Percentiles rank a stretch among this genome's conserved stretches.
phyloP scores from a whole-genome alignment of 75 land plant species.

The Picea sitchensis region DNA sequence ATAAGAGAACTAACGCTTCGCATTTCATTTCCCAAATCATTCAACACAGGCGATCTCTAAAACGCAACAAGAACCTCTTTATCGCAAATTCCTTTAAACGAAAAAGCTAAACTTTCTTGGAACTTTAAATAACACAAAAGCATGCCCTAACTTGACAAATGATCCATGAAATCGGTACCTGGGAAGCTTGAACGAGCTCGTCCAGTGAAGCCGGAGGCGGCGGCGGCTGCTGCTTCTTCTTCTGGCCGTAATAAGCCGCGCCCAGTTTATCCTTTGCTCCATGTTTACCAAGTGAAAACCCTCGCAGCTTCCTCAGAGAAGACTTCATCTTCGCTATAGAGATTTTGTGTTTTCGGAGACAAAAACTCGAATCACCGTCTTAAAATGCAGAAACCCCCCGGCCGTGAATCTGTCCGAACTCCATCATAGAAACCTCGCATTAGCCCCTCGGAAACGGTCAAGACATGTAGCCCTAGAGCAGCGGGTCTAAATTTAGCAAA shows the following conservation, averaged over 20 bases:
- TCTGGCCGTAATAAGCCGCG: background rate
- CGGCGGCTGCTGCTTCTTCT: slow-evolving; percentile 3
- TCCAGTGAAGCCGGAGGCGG: slow-evolving; percentile 17
- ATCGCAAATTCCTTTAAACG: no score
- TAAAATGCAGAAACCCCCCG: no score
- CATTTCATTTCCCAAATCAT: no score
- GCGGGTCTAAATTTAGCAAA: background rate
- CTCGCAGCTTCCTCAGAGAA: slow-evolving; percentile 30
- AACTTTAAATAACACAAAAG: no score
- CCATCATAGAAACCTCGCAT: background rate
- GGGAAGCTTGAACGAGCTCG: slow-evolving; percentile 34
- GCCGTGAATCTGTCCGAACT: background rate
- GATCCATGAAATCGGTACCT: slow-evolving; percentile 12
- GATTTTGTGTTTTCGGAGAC: background rate
- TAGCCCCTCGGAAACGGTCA: background rate
- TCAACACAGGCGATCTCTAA: no score
- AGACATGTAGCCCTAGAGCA: background rate
- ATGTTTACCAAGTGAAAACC: slow-evolving; percentile 29
- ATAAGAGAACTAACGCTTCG: no score
- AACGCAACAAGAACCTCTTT: no score
- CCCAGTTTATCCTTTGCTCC: slow-evolving; percentile 24
- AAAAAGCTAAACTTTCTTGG: no score
- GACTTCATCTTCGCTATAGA: slow-evolving; percentile 30
- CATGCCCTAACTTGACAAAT: no score
- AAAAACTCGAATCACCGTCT: background rate